Percentiles rank a stretch among this genome's conserved stretches.
phyloP scores from a whole-genome alignment of 805 yeast species.

The Ogataea nakhonphanomensis region DNA sequence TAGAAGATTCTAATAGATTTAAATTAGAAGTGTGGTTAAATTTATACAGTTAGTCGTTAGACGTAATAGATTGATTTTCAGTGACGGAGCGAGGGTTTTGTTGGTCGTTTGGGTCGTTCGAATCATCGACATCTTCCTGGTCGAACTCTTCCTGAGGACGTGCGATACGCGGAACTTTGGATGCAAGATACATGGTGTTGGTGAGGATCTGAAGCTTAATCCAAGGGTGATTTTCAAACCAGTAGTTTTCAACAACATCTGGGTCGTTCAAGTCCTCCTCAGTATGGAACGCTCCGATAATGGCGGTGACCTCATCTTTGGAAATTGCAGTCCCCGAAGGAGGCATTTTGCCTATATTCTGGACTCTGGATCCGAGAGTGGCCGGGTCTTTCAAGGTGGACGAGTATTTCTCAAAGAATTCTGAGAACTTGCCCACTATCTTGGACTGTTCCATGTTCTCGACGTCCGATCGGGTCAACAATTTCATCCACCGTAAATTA shows the following conservation, averaged over 20 bases:
- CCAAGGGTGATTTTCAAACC: constrained; percentile 24
- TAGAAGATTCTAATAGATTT: constrained; percentile 36
- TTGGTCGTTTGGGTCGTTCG: background rate
- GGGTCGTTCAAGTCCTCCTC: constrained; percentile 13
- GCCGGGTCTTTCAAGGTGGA: constrained; percentile 1
- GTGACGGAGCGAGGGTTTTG: background rate
- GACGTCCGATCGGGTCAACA: constrained; percentile 17
- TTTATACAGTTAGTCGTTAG: background rate
- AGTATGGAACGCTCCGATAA: constrained; percentile 10
- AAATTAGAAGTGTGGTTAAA: background rate
- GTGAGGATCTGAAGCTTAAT: constrained; percentile 15
- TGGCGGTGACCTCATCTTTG: constrained; percentile 14
- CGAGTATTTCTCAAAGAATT: constrained; percentile 1
- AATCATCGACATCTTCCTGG: background rate
- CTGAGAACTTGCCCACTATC: constrained; percentile 10
- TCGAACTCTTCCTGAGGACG: constrained; percentile 1
- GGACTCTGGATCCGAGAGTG: constrained; percentile 12
- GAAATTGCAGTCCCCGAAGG: constrained; percentile 12
- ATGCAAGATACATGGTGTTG: constrained; percentile 18
- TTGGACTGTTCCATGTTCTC: constrained; percentile 15
- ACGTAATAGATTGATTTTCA: background rate
- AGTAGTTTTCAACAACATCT: constrained; percentile 11
- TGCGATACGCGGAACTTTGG: constrained; percentile 16
- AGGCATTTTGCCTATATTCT: constrained; percentile 7
- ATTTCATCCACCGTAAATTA: constrained; percentile 24